phyloP scores from a whole-genome alignment of 1,139 yeast genomes.

The Meyerozyma smithsonii region DNA sequence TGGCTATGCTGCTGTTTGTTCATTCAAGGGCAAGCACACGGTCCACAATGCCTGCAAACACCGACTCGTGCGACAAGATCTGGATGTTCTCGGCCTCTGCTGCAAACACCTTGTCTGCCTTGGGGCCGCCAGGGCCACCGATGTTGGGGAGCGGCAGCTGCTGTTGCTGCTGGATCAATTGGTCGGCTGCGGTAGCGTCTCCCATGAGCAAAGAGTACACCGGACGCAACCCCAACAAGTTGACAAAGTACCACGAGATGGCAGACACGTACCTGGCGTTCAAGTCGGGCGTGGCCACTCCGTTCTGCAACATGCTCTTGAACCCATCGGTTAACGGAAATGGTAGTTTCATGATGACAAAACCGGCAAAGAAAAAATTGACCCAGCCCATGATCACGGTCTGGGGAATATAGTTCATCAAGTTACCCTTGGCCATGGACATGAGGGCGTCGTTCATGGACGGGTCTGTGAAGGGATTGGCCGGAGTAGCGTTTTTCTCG shows the following conservation, averaged over 20 bases:
- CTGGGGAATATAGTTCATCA: conserved; percentile 85
- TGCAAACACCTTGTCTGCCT: conserved; percentile 55
- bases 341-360: conserved; percentile 61
- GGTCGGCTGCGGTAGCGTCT: conserved; percentile 43
- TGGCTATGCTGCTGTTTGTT: too few species aligned
- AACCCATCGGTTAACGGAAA: conserved; percentile 80
- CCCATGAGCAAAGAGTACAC: conserved; percentile 71
- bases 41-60: conserved; percentile 60
- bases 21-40: too few species aligned
- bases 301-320: conserved; percentile 87
- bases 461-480: conserved; percentile 69
- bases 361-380: conserved; percentile 88
- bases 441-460: conserved; percentile 69
- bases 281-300: conserved; percentile 78
- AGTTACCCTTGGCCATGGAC: conserved; percentile 74
- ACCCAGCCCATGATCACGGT: conserved; percentile 96
- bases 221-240: conserved; percentile 78
- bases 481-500: conserved; percentile 33
- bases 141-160: conserved; percentile 37
- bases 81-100: conserved; percentile 77
- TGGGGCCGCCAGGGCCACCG: conserved; percentile 56
- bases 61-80: conserved; percentile 50
- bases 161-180: conserved; percentile 48
- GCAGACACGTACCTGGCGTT: conserved; percentile 94
- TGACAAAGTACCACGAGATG: conserved; percentile 95